Evolutionary conservation across 2,329 filamentous ascomycete genomes (phyloP), one percentile per base, ranked within the genome.

Genomic region (Botryotinia convoluta): DNA sequence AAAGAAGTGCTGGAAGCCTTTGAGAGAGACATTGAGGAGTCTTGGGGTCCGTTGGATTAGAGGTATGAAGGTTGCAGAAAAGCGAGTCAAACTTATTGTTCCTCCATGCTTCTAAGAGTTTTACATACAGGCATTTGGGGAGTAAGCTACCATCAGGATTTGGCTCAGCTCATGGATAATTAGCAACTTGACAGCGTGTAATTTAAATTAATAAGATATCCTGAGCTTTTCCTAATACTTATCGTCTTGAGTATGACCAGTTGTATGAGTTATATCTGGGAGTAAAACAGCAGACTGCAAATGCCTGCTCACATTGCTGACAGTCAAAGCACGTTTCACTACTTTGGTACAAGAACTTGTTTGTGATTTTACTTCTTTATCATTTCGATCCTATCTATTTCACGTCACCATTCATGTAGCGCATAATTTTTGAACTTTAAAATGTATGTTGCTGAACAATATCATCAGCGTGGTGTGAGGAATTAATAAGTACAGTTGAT

Each of bases 261-360:
- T 29, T 18, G 1, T 54, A 18, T 8, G 26, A 22, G 6, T 16
- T 54, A 0, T 2, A 54, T 16, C 2, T 3, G 2, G 6, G 6
- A 51, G 48, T 51, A 4, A n/a, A n/a, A n/a, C 26, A n/a, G 9
- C 26, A 51, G 9, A 54, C n/a, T 54, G n/a, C 51, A 16, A 14
- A 16, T 7, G n/a, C 14, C 14, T 54, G n/a, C 14, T 18, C 14
- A 54, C n/a, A 29, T 29, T 29, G 1, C 14, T 16, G 6, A 7
- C 14, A 16, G 14, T 18, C 8, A 16, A 54, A 54, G 12, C 3
- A 54, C 14, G 6, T 29, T 54, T 8, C 2, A 18, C 3, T n/a
- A n/a, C 1, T 29, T 3, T 54, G n/a, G 14, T 29, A 29, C 26
- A 16, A 18, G 14, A 54, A 3, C 26, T 54, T 54, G 26, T 18